Percentiles rank a stretch among this genome's conserved stretches.
Conservation (phyloP, 176 grass and related monocot genomes). For the Carex parvula region DNA sequence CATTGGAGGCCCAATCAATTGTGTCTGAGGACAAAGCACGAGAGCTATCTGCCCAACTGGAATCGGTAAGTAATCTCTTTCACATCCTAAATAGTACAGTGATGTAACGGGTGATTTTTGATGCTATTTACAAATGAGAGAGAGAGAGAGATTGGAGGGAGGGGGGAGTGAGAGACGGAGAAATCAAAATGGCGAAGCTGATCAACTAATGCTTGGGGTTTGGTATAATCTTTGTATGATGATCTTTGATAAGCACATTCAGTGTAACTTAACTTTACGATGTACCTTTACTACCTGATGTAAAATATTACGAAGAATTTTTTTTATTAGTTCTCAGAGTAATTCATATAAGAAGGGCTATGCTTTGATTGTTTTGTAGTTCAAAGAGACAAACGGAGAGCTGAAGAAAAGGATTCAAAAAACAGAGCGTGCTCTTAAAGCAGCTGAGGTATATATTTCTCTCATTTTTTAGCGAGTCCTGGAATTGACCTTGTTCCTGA, state of each 20-base stretch:
- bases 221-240: background rate
- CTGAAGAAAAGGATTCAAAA: slow-evolving; percentile 80
- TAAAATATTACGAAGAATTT: background rate
- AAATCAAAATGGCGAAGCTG: slow-evolving; percentile 6
- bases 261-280: background rate
- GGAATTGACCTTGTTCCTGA: background rate
- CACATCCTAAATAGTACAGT: background rate
- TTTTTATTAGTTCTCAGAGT: background rate
- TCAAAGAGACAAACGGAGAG: slow-evolving; percentile 62
- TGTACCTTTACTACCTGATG: background rate
- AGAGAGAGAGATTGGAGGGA: background rate
- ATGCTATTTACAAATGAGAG: background rate
- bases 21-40: slow-evolving; percentile 55
- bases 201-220: slow-evolving; percentile 23
- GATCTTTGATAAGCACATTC: background rate
- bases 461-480: background rate
- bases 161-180: too few relatives aligned
- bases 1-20: slow-evolving; percentile 40
- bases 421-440: slow-evolving; percentile 71
- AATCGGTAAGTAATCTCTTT: slow-evolving; percentile 49
- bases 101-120: background rate
- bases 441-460: slow-evolving; percentile 63
- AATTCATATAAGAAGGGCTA: background rate
- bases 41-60: slow-evolving; percentile 55
- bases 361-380: slow-evolving; percentile 47